Conservation (phyloP, 2,329 filamentous ascomycete species). For the Cladosporium sp. region DNA sequence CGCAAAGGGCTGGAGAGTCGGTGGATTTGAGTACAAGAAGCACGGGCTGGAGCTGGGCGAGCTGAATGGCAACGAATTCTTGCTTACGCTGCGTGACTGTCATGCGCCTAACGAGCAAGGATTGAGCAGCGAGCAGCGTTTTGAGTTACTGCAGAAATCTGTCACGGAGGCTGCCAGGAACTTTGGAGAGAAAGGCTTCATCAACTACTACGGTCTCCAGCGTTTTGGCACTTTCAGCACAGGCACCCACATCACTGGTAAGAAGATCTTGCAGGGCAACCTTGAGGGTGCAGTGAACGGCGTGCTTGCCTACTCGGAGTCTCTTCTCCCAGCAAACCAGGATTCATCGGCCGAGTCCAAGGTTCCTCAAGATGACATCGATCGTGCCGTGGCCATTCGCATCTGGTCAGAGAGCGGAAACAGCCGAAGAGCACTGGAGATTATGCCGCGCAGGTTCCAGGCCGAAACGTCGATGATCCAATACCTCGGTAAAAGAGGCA, state of each 20-base stretch:
- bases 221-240: slow-evolving; percentile 86
- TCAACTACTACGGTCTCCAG: slow-evolving; percentile 98
- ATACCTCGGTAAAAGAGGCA: slow-evolving; percentile 57
- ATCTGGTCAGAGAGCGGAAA: slow-evolving; percentile 59
- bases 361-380: slow-evolving; percentile 70
- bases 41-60: slow-evolving; percentile 76
- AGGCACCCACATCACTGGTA: slow-evolving; percentile 80
- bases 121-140: slow-evolving; percentile 28
- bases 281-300: slow-evolving; percentile 75
- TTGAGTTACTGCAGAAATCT: slow-evolving; percentile 46
- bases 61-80: slow-evolving; percentile 84
- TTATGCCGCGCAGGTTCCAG: slow-evolving; percentile 72
- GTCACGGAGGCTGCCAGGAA: slow-evolving; percentile 60
- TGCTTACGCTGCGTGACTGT: slow-evolving; percentile 86
- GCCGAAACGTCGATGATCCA: slow-evolving; percentile 77
- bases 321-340: slow-evolving; percentile 55
- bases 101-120: slow-evolving; percentile 51
- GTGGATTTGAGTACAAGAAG: slow-evolving; percentile 75
- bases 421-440: slow-evolving; percentile 36
- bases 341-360: slow-evolving; percentile 38
- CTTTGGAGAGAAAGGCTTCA: slow-evolving; percentile 72
- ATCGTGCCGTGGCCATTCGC: slow-evolving; percentile 73
- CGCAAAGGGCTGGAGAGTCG: slow-evolving; percentile 61
- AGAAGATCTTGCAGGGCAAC: slow-evolving; percentile 76
- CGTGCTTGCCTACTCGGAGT: slow-evolving; percentile 68